phyloP scores from a whole-genome alignment of 2,329 filamentous ascomycete genomes.

The Chrysosporium queenslandicum region DNA sequence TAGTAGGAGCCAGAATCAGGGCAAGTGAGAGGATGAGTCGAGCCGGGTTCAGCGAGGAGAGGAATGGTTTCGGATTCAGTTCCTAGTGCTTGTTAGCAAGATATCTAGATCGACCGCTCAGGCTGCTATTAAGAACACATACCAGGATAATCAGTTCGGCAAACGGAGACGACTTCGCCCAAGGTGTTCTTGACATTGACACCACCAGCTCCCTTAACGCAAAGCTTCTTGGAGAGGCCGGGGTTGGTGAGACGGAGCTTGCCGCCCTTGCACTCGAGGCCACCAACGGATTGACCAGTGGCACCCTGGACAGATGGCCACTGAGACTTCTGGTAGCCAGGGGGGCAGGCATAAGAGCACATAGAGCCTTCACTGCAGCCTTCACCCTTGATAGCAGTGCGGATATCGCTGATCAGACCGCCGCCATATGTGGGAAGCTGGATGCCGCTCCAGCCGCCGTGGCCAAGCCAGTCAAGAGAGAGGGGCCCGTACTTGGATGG shows the following conservation, averaged over 20 bases:
- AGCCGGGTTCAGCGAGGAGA: slow-evolving; percentile 52
- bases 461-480: slow-evolving; percentile 54
- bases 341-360: slow-evolving; percentile 90
- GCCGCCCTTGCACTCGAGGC: slow-evolving; percentile 63
- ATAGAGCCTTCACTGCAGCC: slow-evolving; percentile 55
- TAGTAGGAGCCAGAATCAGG: slow-evolving; percentile 65
- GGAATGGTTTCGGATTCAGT: slow-evolving; percentile 82
- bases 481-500: slow-evolving; percentile 74
- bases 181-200: slow-evolving; percentile 70
- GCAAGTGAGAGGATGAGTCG: slow-evolving; percentile 58
- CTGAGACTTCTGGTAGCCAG: slow-evolving; percentile 84
- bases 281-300: slow-evolving; percentile 77
- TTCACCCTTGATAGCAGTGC: slow-evolving; percentile 52
- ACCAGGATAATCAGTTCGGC: slow-evolving; percentile 95
- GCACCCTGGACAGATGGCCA: slow-evolving; percentile 72
- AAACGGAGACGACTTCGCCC: slow-evolving; percentile 56
- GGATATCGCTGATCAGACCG: slow-evolving; percentile 54
- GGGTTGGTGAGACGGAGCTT: slow-evolving; percentile 69
- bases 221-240: slow-evolving; percentile 56
- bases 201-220: slow-evolving; percentile 59
- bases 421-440: slow-evolving; percentile 52
- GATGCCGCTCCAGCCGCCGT: slow-evolving; percentile 70
- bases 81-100: slow-evolving; percentile 28
- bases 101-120: slow-evolving; percentile 7
- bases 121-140: slow-evolving; percentile 19